Percentiles rank a stretch among this genome's conserved stretches.
Evolutionary conservation across 139 green algal species (phyloP).

Genomic region (Micractinium conductrix): DNA sequence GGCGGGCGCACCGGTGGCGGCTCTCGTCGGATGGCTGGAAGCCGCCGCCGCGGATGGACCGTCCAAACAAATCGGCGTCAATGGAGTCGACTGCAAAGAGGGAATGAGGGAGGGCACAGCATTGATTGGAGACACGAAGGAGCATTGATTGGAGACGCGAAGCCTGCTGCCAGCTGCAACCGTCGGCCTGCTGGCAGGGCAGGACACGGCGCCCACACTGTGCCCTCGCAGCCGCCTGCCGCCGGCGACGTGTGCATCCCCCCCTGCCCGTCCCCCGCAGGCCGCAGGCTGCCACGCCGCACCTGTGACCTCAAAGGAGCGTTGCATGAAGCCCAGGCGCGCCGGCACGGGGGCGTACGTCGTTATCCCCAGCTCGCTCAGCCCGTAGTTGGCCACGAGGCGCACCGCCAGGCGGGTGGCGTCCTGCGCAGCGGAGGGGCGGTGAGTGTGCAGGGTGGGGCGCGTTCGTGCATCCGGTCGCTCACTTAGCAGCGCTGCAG

Average conservation of each 20-base stretch:
- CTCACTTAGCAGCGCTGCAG: too few species aligned
- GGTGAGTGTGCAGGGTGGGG: not conserved
- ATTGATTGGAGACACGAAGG: constrained; percentile 42
- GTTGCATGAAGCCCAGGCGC: constrained; percentile 35
- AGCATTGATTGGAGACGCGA: constrained; percentile 38
- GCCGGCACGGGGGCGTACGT: constrained; percentile 41
- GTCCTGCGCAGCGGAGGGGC: constrained; percentile 29
- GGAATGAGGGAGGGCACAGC: too few species aligned
- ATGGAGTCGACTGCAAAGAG: constrained; percentile 55
- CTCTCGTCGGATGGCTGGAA: constrained; percentile 50
- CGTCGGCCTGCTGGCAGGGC: too few species aligned
- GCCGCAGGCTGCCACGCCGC: too few species aligned
- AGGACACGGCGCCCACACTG: too few species aligned
- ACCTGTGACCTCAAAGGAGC: constrained; percentile 49
- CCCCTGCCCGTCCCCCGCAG: too few species aligned
- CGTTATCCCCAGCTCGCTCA: constrained; percentile 56
- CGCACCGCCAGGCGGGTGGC: constrained; percentile 52
- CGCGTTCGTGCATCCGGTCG: too few species aligned
- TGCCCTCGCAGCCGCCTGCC: too few species aligned
- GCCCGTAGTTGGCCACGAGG: constrained; percentile 62
- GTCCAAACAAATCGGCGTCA: constrained; percentile 62
- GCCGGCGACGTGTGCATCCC: too few species aligned
- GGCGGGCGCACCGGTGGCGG: constrained; percentile 24
- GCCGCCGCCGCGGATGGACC: constrained; percentile 32
- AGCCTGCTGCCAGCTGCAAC: too few species aligned